Percentiles rank a stretch among this genome's conserved stretches.
Conservation (phyloP, 2,329 filamentous ascomycete species). For the Aspergillus sp. region DNA sequence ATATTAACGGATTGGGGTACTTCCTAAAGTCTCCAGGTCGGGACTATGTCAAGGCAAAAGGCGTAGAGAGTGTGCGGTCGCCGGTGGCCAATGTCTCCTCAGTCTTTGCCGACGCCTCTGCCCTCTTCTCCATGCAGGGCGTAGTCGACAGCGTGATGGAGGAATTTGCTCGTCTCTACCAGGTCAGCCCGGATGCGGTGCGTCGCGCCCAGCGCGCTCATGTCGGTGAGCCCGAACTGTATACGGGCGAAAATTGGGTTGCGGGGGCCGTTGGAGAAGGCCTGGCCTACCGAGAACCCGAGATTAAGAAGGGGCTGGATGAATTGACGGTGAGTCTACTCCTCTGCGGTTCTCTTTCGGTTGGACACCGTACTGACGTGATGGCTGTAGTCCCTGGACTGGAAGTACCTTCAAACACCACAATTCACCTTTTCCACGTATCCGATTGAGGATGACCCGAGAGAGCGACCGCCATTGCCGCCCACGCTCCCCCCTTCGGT, state of each 20-base stretch:
- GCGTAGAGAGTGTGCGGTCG: slow-evolving; percentile 88
- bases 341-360: neutral
- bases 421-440: slow-evolving; percentile 70
- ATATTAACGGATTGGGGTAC: slow-evolving; percentile 65
- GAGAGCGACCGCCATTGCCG: slow-evolving; percentile 53
- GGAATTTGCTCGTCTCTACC: slow-evolving; percentile 69
- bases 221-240: slow-evolving; percentile 30
- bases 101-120: slow-evolving; percentile 43
- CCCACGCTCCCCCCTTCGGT: slow-evolving; percentile 48
- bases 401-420: slow-evolving; percentile 84
- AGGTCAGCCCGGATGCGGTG: slow-evolving; percentile 35
- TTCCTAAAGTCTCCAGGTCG: slow-evolving; percentile 77
- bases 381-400: slow-evolving; percentile 46
- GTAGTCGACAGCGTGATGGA: slow-evolving; percentile 55
- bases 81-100: slow-evolving; percentile 75
- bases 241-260: slow-evolving; percentile 33
- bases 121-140: slow-evolving; percentile 46
- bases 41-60: slow-evolving; percentile 72
- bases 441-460: slow-evolving; percentile 57
- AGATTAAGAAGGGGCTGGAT: slow-evolving; percentile 59
- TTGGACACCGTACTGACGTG: neutral
- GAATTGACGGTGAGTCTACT: slow-evolving; percentile 52
- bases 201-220: slow-evolving; percentile 31
- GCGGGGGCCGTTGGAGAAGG: slow-evolving; percentile 52
- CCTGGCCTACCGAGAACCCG: slow-evolving; percentile 43